A percentile compares a stretch with the other conserved stretches of the same genome.
These are phyloP conservation scores for Chytridium lagenaria DNA, from an alignment of 371 early-diverging fungal genomes.

Conservation along the genomic window DNA sequence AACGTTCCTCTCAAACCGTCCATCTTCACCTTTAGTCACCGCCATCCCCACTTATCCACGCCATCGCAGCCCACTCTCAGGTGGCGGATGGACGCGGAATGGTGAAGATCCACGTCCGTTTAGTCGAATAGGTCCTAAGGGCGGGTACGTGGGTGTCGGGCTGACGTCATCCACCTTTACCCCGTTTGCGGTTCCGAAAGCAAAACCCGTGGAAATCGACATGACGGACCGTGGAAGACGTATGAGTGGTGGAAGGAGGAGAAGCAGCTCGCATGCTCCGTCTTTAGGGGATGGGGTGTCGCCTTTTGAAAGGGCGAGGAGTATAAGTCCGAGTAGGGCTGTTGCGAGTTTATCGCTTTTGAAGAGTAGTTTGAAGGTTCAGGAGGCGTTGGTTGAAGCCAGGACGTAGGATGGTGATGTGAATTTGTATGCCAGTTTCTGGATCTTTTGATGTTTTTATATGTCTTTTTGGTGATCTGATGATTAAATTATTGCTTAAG, in stretches of 20 bases:
- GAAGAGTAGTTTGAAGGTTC: slow-evolving; percentile 54
- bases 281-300: slow-evolving; percentile 15
- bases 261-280: slow-evolving; percentile 4
- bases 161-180: not conserved
- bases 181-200: not conserved
- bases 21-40: not conserved
- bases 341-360: slow-evolving; percentile 50
- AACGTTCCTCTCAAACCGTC: slow-evolving; percentile 5
- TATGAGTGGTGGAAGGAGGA: not conserved
- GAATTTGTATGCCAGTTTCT: no score
- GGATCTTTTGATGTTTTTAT: no score
- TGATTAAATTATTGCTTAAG: no score
- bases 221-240: not conserved
- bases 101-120: slow-evolving; percentile 14
- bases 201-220: not conserved
- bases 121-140: not conserved
- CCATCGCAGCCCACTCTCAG: slow-evolving; percentile 14
- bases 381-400: slow-evolving; percentile 45
- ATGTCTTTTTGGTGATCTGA: no score
- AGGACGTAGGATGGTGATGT: slow-evolving; percentile 13
- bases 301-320: slow-evolving; percentile 11
- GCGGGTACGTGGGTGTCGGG: slow-evolving; percentile 19
- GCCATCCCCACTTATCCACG: not conserved
- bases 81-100: slow-evolving; percentile 8
- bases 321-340: slow-evolving; percentile 36